phyloP scores from a whole-genome alignment of 768 basidiomycete species.

The Tulasnella sp. region DNA sequence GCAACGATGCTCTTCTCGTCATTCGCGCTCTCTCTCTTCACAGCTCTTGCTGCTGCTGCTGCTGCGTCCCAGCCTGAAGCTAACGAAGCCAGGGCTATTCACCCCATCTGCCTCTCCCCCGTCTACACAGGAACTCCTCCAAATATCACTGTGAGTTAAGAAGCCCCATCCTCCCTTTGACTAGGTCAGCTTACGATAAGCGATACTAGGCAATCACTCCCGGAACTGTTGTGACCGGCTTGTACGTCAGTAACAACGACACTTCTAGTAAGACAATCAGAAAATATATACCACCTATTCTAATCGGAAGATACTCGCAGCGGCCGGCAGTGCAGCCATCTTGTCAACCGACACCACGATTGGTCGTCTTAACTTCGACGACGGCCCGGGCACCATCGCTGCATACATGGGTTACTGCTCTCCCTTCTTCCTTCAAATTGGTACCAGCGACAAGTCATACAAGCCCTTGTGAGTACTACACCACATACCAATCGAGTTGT shows the following conservation, averaged over 20 bases:
- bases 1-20: neutral
- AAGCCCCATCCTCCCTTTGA: neutral
- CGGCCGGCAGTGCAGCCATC: no score
- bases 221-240: neutral
- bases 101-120: neutral
- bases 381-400: neutral
- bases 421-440: constrained; percentile 13
- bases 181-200: neutral
- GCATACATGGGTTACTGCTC: neutral
- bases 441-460: constrained; percentile 1
- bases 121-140: neutral
- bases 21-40: neutral
- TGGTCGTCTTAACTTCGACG: no score
- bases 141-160: neutral
- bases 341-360: no score
- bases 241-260: neutral
- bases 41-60: neutral
- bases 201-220: neutral
- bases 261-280: neutral
- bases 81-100: neutral
- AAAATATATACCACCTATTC: no score
- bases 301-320: no score
- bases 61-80: neutral
- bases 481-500: no score
- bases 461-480: constrained; percentile 10